phyloP scores from a whole-genome alignment of 2,329 filamentous ascomycete genomes.

The Pestalotiopsis sp. region DNA sequence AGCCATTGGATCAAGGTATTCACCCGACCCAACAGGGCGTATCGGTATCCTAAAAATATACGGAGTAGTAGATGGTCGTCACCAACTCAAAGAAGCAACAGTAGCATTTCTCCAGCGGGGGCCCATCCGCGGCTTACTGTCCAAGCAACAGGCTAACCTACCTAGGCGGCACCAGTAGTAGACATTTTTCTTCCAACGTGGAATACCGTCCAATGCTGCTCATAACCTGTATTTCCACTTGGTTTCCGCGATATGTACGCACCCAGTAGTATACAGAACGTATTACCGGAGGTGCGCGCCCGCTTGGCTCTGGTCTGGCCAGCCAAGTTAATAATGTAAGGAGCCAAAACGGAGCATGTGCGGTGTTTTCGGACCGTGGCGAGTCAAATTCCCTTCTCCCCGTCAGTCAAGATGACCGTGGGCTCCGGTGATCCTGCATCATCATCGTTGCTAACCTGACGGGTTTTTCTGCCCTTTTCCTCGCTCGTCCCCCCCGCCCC shows the following conservation, averaged over 20 bases:
- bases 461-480: background rate
- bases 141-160: background rate
- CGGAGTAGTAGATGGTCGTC: too few species aligned
- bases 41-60: too few species aligned
- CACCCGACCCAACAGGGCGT: too few species aligned
- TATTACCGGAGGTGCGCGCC: background rate
- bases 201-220: background rate
- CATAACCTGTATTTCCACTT: background rate
- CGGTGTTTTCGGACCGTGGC: conserved; percentile 10
- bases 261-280: background rate
- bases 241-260: background rate
- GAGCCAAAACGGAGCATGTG: background rate
- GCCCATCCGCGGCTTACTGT: background rate
- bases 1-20: too few species aligned
- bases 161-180: background rate
- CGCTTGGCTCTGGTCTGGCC: background rate
- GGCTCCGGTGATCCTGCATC: background rate
- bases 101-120: background rate
- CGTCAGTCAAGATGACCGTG: background rate
- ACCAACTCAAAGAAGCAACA: too few species aligned
- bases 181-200: background rate
- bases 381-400: background rate
- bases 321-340: background rate
- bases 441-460: background rate
- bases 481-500: background rate